These are phyloP conservation scores for Lablab purpureus DNA, from an alignment of 306 rosid genomes.

Conservation along the genomic window DNA sequence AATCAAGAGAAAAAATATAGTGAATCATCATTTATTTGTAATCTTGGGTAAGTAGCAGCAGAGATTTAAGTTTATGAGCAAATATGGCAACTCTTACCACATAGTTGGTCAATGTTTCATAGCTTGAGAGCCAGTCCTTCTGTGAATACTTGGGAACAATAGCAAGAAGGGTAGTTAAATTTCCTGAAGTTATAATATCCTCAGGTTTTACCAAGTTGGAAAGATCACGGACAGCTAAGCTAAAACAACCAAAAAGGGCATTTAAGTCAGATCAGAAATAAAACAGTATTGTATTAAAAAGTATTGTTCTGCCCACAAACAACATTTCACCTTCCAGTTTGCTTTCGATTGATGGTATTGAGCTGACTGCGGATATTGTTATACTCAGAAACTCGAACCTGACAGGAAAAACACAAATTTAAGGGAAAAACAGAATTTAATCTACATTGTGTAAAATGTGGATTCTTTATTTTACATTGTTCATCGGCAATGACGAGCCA, in stretches of 20 bases:
- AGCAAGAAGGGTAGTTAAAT: slow-evolving; percentile 48
- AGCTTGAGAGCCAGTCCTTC: slow-evolving; percentile 88
- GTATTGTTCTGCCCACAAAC: not conserved
- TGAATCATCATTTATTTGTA: slow-evolving; percentile 28
- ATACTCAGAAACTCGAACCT: slow-evolving; percentile 87
- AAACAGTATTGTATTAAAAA: not conserved
- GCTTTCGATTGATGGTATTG: slow-evolving; percentile 85
- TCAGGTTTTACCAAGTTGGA: slow-evolving; percentile 82
- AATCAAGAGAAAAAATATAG: slow-evolving; percentile 1
- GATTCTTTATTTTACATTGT: not conserved
- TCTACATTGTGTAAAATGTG: not conserved
- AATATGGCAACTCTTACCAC: slow-evolving; percentile 63
- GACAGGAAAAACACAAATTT: slow-evolving; percentile 33
- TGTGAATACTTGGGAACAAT: slow-evolving; percentile 75
- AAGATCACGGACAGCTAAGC: slow-evolving; percentile 85
- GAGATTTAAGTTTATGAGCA: slow-evolving; percentile 26
- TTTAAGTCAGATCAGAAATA: slow-evolving; percentile 29
- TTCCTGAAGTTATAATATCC: slow-evolving; percentile 59
- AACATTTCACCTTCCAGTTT: slow-evolving; percentile 77
- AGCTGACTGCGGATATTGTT: slow-evolving; percentile 81
- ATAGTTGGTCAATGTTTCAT: slow-evolving; percentile 81
- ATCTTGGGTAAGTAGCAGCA: slow-evolving; percentile 25
- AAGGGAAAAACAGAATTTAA: slow-evolving; percentile 14
- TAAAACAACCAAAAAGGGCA: slow-evolving; percentile 42
- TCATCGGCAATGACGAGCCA: not conserved